These are phyloP conservation scores for Leccinum obscurum DNA, from an alignment of 768 basidiomycete genomes.

Conservation along the genomic window DNA sequence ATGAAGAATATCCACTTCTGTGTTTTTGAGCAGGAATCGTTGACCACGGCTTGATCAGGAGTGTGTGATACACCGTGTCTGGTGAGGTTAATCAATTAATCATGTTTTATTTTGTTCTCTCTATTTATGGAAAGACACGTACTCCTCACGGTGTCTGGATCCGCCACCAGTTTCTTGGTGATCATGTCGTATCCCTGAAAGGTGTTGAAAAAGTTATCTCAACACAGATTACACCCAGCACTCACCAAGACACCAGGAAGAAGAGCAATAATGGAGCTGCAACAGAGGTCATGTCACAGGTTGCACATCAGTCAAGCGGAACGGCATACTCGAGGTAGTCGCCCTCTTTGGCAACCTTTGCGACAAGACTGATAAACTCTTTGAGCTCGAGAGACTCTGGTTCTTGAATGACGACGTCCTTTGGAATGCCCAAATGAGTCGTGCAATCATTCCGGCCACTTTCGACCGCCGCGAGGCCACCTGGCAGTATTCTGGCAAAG, in stretches of 20 bases:
- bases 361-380: not conserved
- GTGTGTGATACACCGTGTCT: conserved; percentile 1
- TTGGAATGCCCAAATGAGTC: not conserved
- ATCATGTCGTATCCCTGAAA: conserved; percentile 4
- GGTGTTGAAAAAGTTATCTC: not conserved
- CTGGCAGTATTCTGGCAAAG: not conserved
- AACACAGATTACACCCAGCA: not conserved
- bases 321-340: conserved; percentile 9
- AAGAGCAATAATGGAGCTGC: conserved; percentile 2
- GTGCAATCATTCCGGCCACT: not conserved
- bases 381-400: not conserved
- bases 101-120: too few relatives aligned
- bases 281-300: not conserved
- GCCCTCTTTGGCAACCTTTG: not conserved
- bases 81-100: not conserved
- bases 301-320: not conserved
- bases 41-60: not conserved
- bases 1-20: not conserved
- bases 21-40: not conserved
- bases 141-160: conserved; percentile 6
- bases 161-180: not conserved
- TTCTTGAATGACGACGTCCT: not conserved
- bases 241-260: conserved; percentile 11
- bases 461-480: not conserved
- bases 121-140: not conserved